Conservation (phyloP, 176 grass and related monocot species). For the Aegilops speltoides region DNA sequence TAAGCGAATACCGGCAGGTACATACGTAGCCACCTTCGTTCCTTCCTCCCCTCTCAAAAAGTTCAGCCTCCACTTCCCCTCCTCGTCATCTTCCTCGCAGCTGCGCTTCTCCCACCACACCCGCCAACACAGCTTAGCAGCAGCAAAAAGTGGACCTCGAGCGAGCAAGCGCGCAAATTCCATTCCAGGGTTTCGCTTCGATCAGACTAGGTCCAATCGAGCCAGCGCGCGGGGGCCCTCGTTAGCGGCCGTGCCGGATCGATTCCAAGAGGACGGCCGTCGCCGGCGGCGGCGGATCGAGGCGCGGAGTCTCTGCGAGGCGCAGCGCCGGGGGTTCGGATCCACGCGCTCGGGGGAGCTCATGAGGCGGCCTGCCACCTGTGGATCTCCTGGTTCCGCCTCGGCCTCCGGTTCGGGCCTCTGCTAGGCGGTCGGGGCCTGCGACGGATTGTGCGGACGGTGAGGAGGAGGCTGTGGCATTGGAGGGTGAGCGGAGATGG, state of each 20-base stretch:
- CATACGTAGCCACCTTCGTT: constrained; percentile 14
- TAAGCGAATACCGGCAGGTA: not conserved
- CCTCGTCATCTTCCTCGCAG: constrained; percentile 33
- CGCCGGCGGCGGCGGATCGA: constrained; percentile 8
- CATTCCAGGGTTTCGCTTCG: not conserved
- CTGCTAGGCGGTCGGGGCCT: not conserved
- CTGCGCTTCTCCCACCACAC: constrained; percentile 13
- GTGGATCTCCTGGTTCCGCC: constrained; percentile 30
- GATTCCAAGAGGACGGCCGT: constrained; percentile 3
- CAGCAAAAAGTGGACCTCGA: not conserved
- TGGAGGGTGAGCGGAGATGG: constrained; percentile 45
- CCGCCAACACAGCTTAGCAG: constrained; percentile 17
- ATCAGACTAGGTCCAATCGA: constrained; percentile 20
- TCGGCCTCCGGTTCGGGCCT: not conserved
- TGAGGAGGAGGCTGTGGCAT: not conserved
- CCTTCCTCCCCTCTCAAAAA: not conserved
- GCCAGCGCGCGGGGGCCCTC: not conserved
- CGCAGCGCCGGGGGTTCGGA: not conserved
- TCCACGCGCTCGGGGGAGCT: not conserved
- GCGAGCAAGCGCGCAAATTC: not conserved
- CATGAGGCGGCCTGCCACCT: not conserved
- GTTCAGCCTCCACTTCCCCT: not conserved
- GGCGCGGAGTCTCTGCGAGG: not conserved
- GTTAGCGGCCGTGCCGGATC: constrained; percentile 5
- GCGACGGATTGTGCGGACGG: not conserved